phyloP scores from a whole-genome alignment of 257 asterid genomes.

The Galeopsis tetrahit region DNA sequence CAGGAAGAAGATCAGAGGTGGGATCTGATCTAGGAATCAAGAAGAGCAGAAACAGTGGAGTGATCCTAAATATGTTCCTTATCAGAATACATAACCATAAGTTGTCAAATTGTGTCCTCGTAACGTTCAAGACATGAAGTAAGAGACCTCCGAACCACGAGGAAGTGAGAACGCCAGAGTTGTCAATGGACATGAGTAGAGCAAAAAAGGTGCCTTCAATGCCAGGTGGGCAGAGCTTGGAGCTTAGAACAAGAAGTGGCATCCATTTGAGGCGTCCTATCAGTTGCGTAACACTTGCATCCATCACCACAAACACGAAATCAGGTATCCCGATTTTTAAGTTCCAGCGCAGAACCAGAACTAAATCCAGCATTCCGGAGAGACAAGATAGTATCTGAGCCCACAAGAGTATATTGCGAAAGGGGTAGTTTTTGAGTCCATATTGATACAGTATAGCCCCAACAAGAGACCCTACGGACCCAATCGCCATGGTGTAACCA shows the following conservation, averaged over 20 bases:
- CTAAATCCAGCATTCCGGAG: constrained; percentile 81
- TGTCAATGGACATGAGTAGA: constrained; percentile 87
- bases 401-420: constrained; percentile 82
- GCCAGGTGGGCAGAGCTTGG: constrained; percentile 89
- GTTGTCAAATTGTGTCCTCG: constrained; percentile 62
- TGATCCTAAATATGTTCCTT: constrained; percentile 63
- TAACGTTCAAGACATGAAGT: constrained; percentile 68
- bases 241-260: constrained; percentile 92
- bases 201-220: constrained; percentile 95
- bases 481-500: constrained; percentile 81
- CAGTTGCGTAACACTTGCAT: constrained; percentile 77
- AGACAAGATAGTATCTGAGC: constrained; percentile 70
- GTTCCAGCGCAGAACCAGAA: constrained; percentile 76
- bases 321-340: constrained; percentile 73
- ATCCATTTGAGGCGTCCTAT: constrained; percentile 89
- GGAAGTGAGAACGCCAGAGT: constrained; percentile 79
- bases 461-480: constrained; percentile 76
- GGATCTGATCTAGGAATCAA: constrained; percentile 76
- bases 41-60: constrained; percentile 63
- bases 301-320: constrained; percentile 67
- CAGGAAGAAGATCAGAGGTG: constrained; percentile 55
- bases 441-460: constrained; percentile 80
- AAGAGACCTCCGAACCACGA: constrained; percentile 88
- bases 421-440: constrained; percentile 68
- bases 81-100: constrained; percentile 82